These are phyloP conservation scores for Aspergillus egyptiacus DNA, from an alignment of 495 filamentous ascomycete species.

Conservation along the genomic window DNA sequence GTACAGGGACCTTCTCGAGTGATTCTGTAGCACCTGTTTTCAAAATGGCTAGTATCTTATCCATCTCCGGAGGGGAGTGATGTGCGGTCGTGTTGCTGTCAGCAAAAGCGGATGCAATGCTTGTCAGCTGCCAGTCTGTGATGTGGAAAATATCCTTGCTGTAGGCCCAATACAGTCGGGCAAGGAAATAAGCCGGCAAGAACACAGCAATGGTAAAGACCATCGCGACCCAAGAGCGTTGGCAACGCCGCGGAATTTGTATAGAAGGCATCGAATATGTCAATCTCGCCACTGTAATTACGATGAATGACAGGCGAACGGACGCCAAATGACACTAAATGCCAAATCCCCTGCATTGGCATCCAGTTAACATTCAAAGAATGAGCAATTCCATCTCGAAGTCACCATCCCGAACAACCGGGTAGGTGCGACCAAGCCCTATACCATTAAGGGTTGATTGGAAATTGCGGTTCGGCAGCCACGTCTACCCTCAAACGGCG, in stretches of 20 bases:
- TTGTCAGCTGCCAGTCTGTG: background rate
- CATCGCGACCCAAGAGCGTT: background rate
- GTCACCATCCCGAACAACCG: background rate
- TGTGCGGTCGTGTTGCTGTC: background rate
- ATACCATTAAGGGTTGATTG: background rate
- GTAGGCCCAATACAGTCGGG: background rate
- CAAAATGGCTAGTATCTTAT: slow-evolving; percentile 37
- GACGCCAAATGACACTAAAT: too few relatives aligned
- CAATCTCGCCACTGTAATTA: background rate
- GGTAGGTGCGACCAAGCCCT: background rate
- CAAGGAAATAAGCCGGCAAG: background rate
- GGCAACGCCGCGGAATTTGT: background rate
- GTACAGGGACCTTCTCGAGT: slow-evolving; percentile 33
- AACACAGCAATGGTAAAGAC: background rate
- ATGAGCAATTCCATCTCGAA: background rate
- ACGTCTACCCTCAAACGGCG: too few relatives aligned
- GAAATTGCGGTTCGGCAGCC: too few relatives aligned
- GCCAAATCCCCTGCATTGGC: too few relatives aligned
- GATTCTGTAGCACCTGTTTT: slow-evolving; percentile 42
- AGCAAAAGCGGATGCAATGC: background rate
- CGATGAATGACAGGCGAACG: too few relatives aligned
- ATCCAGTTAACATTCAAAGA: too few relatives aligned
- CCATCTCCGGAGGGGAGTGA: slow-evolving; percentile 11
- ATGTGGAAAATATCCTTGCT: background rate
- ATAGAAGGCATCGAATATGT: background rate